Evolutionary conservation across 1,284 basidiomycete genomes (phyloP).

Genomic region (Kalmanozyma brasiliensis): DNA sequence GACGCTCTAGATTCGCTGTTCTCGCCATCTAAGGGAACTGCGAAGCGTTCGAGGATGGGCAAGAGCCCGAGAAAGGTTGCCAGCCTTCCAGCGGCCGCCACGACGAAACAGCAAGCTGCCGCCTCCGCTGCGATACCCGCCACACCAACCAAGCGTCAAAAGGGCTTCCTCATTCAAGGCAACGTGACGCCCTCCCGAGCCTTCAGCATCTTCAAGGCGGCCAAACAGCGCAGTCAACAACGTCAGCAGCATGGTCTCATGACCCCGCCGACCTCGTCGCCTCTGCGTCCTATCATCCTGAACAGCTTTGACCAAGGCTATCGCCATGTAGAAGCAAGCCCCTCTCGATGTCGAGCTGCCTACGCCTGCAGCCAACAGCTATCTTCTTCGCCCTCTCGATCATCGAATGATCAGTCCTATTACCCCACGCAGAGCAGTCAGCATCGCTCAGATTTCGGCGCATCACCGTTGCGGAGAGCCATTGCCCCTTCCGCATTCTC

Average conservation of each 20-base stretch:
- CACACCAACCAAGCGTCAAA: conserved; percentile 35
- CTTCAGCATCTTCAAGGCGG: conserved; percentile 42
- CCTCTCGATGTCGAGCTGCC: conserved; percentile 5
- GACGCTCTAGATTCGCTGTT: not conserved
- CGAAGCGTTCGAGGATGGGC: not conserved
- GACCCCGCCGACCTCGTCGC: conserved; percentile 42
- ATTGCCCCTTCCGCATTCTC: conserved; percentile 15
- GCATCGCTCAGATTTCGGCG: not conserved
- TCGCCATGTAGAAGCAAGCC: conserved; percentile 5
- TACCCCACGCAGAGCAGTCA: conserved; percentile 6
- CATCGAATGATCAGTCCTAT: conserved; percentile 1
- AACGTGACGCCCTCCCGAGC: conserved; percentile 57
- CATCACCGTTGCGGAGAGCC: not conserved
- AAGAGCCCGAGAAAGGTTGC: conserved; percentile 20
- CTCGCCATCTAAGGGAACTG: not conserved
- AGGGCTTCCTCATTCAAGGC: conserved; percentile 47
- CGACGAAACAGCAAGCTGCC: conserved; percentile 23
- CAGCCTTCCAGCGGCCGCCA: conserved; percentile 4
- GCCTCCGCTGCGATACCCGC: conserved; percentile 19
- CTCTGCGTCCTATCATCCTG: conserved; percentile 31
- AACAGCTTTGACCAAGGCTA: conserved; percentile 17
- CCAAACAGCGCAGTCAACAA: conserved; percentile 35
- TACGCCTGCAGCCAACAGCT: not conserved
- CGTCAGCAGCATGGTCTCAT: conserved; percentile 36
- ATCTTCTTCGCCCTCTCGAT: not conserved